Evolutionary conservation across 305 asterid genomes (phyloP).

Genomic region (Stenogyne calaminthoides): DNA sequence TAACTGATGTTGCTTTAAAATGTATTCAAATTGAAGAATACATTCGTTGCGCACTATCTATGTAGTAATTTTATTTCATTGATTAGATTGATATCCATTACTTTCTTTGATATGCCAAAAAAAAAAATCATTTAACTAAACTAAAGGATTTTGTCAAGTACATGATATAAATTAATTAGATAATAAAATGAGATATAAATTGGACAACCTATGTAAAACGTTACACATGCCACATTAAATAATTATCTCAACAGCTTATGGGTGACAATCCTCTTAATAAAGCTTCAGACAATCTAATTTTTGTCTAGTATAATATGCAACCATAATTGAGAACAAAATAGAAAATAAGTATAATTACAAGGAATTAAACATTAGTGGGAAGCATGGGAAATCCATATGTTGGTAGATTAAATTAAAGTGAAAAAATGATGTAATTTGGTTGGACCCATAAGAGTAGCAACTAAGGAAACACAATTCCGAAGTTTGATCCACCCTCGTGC

Average conservation of each 20-base stretch:
- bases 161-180: neutral
- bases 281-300: neutral
- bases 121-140: too few species aligned
- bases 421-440: neutral
- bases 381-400: slow-evolving; percentile 28
- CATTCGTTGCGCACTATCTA: too few species aligned
- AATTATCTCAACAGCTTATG: neutral
- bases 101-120: too few species aligned
- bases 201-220: neutral
- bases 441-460: slow-evolving; percentile 52
- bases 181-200: neutral
- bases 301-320: neutral
- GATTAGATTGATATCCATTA: too few species aligned
- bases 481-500: slow-evolving; percentile 46
- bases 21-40: too few species aligned
- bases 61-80: too few species aligned
- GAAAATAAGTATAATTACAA: neutral
- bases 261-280: neutral
- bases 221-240: neutral
- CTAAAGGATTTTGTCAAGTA: neutral
- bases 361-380: slow-evolving; percentile 12
- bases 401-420: slow-evolving; percentile 13
- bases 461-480: slow-evolving; percentile 48
- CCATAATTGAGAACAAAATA: neutral
- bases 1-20: too few species aligned